These are phyloP conservation scores for Collybia mongolica DNA, from an alignment of 768 basidiomycete genomes.

Conservation along the genomic window DNA sequence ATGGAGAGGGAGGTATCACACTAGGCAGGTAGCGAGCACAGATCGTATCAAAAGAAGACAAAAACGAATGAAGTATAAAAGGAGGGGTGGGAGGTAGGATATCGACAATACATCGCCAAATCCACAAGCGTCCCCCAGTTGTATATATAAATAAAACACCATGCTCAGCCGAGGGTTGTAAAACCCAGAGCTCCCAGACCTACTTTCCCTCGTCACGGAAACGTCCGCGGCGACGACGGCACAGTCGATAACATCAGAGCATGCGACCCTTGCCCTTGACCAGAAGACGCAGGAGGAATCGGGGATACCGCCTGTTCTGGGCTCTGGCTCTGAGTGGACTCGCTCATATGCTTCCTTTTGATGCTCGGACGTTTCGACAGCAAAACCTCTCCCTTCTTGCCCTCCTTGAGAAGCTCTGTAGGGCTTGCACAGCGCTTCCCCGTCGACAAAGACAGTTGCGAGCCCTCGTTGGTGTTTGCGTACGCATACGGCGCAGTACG, in stretches of 20 bases:
- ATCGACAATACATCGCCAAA: too few species aligned
- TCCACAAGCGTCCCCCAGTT: too few species aligned
- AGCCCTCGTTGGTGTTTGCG: conserved; percentile 2
- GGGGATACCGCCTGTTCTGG: background rate
- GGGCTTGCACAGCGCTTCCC: conserved; percentile 73
- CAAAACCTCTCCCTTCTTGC: conserved; percentile 51
- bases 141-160: too few species aligned
- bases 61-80: too few species aligned
- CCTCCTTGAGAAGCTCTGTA: conserved; percentile 65
- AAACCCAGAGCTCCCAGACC: background rate
- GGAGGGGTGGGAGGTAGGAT: too few species aligned
- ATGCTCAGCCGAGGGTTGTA: too few species aligned
- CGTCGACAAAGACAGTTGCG: conserved; percentile 33
- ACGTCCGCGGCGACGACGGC: conserved; percentile 8
- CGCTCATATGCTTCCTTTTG: conserved; percentile 37
- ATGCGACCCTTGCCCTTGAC: background rate
- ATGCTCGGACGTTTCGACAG: conserved; percentile 69
- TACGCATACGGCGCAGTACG: conserved; percentile 4
- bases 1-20: too few species aligned
- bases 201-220: conserved; percentile 4
- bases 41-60: too few species aligned
- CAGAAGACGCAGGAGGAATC: background rate
- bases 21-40: too few species aligned
- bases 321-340: background rate
- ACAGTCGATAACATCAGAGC: conserved; percentile 1